phyloP scores from a whole-genome alignment of 2,329 filamentous ascomycete species.

The Trichophyton schoenleinii region DNA sequence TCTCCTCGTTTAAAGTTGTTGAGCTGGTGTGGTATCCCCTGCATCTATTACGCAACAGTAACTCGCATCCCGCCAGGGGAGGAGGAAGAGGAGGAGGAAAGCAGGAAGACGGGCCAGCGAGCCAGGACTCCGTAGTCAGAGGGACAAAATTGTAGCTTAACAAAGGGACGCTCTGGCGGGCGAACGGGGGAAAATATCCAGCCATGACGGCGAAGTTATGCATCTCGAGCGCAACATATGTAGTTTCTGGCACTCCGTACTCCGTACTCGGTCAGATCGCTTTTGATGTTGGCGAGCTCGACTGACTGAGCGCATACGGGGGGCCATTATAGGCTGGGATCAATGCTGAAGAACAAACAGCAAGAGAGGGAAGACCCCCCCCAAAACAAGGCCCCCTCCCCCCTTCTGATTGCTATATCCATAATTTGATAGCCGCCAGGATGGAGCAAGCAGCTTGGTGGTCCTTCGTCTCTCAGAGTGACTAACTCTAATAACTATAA shows the following conservation, averaged over 20 bases:
- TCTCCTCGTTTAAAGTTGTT: constrained; percentile 3
- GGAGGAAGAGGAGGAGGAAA: not conserved
- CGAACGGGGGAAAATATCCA: too few species aligned
- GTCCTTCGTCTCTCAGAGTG: not conserved
- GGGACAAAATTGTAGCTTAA: not conserved
- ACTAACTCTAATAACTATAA: not conserved
- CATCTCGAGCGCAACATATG: too few species aligned
- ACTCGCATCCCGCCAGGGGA: not conserved
- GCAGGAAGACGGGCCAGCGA: not conserved
- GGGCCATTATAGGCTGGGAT: not conserved
- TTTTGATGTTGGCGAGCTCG: too few species aligned
- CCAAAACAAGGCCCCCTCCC: too few species aligned
- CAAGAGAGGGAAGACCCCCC: too few species aligned
- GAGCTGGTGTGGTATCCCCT: constrained; percentile 1
- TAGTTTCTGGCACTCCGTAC: too few species aligned
- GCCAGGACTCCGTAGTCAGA: not conserved
- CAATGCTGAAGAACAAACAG: not conserved
- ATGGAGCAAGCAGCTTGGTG: not conserved
- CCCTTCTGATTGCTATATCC: not conserved
- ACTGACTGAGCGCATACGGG: not conserved
- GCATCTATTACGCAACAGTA: constrained; percentile 3
- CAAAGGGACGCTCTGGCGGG: too few species aligned
- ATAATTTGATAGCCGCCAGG: not conserved
- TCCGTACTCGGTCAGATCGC: too few species aligned
- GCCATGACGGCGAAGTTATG: not conserved